Conservation (phyloP, 2,329 filamentous ascomycete genomes). For the Aspergillus nomiae region DNA sequence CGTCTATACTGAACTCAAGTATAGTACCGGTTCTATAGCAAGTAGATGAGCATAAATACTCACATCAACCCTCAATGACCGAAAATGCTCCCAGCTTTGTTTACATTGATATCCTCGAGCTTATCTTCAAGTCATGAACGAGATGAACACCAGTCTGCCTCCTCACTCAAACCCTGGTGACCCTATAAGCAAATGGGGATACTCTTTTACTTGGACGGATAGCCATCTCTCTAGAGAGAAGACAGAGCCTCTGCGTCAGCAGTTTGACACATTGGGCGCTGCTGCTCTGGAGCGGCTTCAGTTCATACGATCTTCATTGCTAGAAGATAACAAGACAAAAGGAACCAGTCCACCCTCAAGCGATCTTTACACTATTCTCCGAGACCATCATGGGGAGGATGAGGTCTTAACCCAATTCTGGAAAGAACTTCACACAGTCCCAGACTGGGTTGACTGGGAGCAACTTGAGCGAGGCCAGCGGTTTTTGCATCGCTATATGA, state of each 20-base stretch:
- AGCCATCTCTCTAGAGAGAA: conserved; percentile 13
- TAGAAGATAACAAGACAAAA: conserved; percentile 13
- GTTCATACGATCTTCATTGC: conserved; percentile 9
- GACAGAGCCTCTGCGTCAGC: conserved; percentile 18
- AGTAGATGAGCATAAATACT: not conserved
- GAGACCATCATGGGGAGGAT: conserved; percentile 58
- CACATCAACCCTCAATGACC: not conserved
- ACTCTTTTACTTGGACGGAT: conserved; percentile 20
- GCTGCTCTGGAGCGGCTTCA: conserved; percentile 17
- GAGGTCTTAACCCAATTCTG: conserved; percentile 60
- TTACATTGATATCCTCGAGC: not conserved
- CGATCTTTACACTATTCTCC: conserved; percentile 64
- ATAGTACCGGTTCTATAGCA: not conserved
- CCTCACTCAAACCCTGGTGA: conserved; percentile 6
- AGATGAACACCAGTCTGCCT: not conserved
- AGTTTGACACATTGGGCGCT: conserved; percentile 18
- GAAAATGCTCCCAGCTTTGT: not conserved
- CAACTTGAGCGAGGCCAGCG: conserved; percentile 72
- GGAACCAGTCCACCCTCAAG: conserved; percentile 1
- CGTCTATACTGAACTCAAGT: not conserved
- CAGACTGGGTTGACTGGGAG: conserved; percentile 74
- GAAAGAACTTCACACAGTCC: conserved; percentile 65
- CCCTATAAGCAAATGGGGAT: conserved; percentile 18
- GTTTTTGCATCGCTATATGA: conserved; percentile 73
- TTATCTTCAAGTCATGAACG: not conserved